Conservation (phyloP, 75 land plant genomes). For the Selaginella tamariscina region DNA sequence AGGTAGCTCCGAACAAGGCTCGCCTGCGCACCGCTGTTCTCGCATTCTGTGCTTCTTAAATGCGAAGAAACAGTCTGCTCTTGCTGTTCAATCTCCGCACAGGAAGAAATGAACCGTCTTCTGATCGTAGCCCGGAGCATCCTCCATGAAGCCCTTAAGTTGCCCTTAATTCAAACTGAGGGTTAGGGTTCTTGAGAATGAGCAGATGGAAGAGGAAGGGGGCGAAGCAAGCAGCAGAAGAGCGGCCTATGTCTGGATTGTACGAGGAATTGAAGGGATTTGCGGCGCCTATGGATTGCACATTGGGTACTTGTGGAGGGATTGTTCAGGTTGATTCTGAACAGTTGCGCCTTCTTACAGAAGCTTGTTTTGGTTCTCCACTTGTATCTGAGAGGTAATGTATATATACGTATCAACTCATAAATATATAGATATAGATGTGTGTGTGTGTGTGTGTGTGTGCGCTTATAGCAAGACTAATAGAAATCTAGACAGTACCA, state of each 20-base stretch:
- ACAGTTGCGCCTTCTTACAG: conserved; percentile 17
- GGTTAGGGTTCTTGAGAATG: background rate
- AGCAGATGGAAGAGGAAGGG: conserved; percentile 12
- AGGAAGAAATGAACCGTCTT: too few relatives aligned
- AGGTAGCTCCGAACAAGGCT: background rate
- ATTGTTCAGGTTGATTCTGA: conserved; percentile 22
- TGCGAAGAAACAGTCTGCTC: too few relatives aligned
- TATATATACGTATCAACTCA: conserved; percentile 8
- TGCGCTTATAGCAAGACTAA: background rate
- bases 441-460: background rate
- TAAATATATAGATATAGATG: background rate
- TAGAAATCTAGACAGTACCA: background rate
- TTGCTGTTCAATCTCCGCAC: too few relatives aligned
- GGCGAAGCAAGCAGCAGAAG: conserved; percentile 4
- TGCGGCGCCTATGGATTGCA: background rate
- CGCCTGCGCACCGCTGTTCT: too few relatives aligned
- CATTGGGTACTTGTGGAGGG: background rate
- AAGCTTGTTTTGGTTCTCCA: conserved; percentile 27
- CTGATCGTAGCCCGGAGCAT: too few relatives aligned
- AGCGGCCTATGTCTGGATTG: conserved; percentile 9
- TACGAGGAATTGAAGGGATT: conserved; percentile 1
- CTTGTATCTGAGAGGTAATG: background rate
- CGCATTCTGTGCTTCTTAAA: too few relatives aligned
- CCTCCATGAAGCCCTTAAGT: too few relatives aligned
- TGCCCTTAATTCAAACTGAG: too few relatives aligned